Evolutionary conservation across 176 grass and related monocot genomes (phyloP).

Genomic region (Aegilops tauschii): DNA sequence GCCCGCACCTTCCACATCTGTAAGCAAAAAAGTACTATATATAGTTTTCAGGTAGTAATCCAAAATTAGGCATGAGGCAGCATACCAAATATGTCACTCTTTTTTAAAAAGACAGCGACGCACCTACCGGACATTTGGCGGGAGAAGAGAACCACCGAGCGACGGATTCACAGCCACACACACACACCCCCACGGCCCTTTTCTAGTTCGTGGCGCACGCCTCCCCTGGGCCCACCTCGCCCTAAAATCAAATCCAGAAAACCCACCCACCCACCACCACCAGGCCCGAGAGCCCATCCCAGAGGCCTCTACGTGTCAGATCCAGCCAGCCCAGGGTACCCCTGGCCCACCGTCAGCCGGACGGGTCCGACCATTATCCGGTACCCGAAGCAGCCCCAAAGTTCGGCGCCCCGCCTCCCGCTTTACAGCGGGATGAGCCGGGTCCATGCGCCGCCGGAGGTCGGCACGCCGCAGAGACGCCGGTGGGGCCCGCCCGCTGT

Average conservation of each 20-base stretch:
- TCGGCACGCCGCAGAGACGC: background rate
- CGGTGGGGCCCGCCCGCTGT: accelerated
- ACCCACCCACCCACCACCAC: background rate
- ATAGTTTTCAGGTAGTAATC: background rate
- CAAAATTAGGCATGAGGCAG: background rate
- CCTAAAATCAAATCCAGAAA: background rate
- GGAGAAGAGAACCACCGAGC: background rate
- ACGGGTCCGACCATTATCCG: accelerated
- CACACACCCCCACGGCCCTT: background rate
- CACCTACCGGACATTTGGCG: background rate
- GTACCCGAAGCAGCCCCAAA: background rate
- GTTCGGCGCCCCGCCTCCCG: background rate
- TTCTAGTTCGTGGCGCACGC: background rate
- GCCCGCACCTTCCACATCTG: too few species aligned
- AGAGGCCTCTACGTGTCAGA: background rate
- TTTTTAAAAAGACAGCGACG: background rate
- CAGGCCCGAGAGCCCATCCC: background rate
- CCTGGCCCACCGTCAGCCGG: background rate
- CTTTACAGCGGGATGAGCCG: background rate
- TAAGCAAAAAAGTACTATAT: too few species aligned
- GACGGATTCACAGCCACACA: background rate
- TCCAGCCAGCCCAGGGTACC: background rate
- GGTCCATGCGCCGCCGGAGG: background rate
- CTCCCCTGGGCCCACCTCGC: background rate
- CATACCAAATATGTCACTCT: background rate